These are phyloP conservation scores for Macrotyloma uniflorum DNA, from an alignment of 306 rosid genomes.

Conservation along the genomic window DNA sequence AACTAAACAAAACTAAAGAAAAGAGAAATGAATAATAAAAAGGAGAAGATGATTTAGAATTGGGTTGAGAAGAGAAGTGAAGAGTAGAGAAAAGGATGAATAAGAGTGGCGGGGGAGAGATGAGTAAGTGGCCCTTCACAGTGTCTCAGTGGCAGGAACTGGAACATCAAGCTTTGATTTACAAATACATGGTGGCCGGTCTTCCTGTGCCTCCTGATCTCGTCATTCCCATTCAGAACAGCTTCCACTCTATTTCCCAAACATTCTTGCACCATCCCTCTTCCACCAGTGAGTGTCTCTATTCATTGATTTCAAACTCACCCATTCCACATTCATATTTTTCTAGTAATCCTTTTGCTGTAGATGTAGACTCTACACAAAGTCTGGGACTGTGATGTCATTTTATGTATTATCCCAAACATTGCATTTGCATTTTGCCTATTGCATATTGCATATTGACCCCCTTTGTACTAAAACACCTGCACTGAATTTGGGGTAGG, in stretches of 20 bases:
- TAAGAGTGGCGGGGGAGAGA: constrained; percentile 39
- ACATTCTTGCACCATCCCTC: constrained; percentile 63
- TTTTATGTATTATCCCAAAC: not conserved
- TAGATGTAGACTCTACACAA: not conserved
- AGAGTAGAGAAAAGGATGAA: constrained; percentile 1
- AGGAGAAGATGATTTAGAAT: not conserved
- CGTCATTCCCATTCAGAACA: constrained; percentile 71
- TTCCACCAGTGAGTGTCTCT: not conserved
- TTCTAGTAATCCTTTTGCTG: not conserved
- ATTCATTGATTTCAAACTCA: not conserved
- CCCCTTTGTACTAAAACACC: constrained; percentile 4
- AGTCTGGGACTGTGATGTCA: not conserved
- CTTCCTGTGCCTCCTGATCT: constrained; percentile 87
- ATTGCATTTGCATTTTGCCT: not conserved
- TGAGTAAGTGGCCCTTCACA: constrained; percentile 60
- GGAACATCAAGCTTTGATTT: constrained; percentile 81
- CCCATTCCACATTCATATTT: not conserved
- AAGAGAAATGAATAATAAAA: not conserved
- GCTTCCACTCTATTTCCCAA: constrained; percentile 67
- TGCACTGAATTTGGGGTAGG: constrained; percentile 13
- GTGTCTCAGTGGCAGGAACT: constrained; percentile 84
- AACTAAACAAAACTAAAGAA: not conserved
- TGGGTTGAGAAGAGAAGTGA: not conserved
- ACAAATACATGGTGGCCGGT: constrained; percentile 75
- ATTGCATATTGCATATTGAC: not conserved